Evolutionary conservation across 768 basidiomycete genomes (phyloP).

Genomic region (Pulveroboletus sp.): DNA sequence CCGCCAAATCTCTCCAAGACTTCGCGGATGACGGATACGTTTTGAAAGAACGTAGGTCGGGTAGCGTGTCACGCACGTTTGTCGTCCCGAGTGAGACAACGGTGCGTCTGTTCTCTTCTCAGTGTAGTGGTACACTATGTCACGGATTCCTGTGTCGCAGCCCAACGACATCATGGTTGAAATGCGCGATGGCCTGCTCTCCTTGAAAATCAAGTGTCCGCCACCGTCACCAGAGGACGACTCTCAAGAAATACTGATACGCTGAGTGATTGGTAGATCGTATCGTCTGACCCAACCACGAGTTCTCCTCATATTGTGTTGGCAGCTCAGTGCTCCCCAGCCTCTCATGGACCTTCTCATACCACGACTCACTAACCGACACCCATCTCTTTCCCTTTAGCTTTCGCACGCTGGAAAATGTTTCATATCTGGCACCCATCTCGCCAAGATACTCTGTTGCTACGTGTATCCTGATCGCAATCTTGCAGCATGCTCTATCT

Average conservation of each 20-base stretch:
- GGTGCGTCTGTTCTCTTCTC: constrained; percentile 36
- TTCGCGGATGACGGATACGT: constrained; percentile 41
- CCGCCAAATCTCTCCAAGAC: constrained; percentile 40
- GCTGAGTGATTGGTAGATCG: constrained; percentile 33
- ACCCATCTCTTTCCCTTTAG: not conserved
- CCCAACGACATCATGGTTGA: constrained; percentile 49
- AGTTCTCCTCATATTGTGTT: not conserved
- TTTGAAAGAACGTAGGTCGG: constrained; percentile 53
- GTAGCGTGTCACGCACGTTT: constrained; percentile 45
- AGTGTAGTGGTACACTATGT: not conserved
- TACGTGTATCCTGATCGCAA: not conserved
- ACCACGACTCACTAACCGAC: constrained; percentile 11
- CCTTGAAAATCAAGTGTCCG: constrained; percentile 50
- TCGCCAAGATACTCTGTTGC: not conserved
- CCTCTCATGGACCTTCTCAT: constrained; percentile 6
- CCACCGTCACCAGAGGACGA: constrained; percentile 39
- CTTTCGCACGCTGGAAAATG: constrained; percentile 3
- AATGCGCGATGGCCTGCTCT: constrained; percentile 59
- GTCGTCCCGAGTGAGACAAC: constrained; percentile 52
- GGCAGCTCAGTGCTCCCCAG: not conserved
- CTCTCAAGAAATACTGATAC: constrained; percentile 45
- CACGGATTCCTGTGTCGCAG: constrained; percentile 29
- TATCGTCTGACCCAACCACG: constrained; percentile 10
- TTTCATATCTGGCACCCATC: not conserved
- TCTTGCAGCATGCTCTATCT: not conserved